Evolutionary conservation across 176 grass and related monocot species (phyloP).

Genomic region (Luzula sylvatica): DNA sequence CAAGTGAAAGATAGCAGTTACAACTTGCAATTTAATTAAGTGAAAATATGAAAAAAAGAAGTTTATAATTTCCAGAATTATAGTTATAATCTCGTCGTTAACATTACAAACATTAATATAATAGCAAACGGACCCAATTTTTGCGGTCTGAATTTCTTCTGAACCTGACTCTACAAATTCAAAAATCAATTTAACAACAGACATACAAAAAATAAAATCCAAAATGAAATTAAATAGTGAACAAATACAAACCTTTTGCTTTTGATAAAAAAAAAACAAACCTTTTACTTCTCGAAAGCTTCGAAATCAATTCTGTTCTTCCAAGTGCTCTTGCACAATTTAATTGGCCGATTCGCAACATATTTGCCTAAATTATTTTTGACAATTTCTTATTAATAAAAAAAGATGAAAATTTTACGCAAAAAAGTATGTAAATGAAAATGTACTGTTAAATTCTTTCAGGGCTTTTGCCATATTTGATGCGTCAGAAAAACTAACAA

Average conservation of each 20-base stretch:
- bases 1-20: no score
- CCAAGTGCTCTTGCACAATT: slow-evolving; percentile 75
- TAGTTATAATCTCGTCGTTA: no score
- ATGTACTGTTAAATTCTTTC: slow-evolving; percentile 70
- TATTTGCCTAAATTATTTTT: slow-evolving; percentile 57
- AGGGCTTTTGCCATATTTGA: slow-evolving; percentile 49
- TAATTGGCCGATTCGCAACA: slow-evolving; percentile 73
- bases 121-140: slow-evolving; percentile 1
- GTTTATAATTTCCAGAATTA: no score
- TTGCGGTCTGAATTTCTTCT: slow-evolving; percentile 45
- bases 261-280: slow-evolving; percentile 10
- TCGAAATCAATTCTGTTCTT: slow-evolving; percentile 62
- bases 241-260: no score
- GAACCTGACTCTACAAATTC: slow-evolving; percentile 31
- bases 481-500: slow-evolving; percentile 67
- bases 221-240: neutral
- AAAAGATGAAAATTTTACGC: neutral
- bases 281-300: slow-evolving; percentile 55
- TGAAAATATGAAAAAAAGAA: no score
- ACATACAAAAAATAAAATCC: neutral
- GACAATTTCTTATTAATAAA: neutral
- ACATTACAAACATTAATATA: no score
- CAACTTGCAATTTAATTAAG: no score
- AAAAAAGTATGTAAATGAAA: neutral
- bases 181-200: neutral